Evolutionary conservation across 495 filamentous ascomycete genomes (phyloP), one percentile per base, ranked within the genome.

Genomic region (Neurospora sp.): DNA sequence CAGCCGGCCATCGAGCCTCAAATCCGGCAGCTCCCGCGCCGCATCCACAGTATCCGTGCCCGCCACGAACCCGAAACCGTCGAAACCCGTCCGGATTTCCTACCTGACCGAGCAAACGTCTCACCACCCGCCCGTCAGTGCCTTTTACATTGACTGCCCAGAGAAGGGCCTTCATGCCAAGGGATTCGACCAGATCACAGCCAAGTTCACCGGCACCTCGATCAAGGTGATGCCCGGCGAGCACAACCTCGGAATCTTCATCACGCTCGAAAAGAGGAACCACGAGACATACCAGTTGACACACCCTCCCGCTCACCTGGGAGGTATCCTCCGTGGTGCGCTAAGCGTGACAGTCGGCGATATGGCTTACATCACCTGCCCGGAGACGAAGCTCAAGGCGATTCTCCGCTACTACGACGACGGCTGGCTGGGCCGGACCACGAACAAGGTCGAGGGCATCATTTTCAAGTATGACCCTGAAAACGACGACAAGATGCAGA

Each of bases 91-190:
- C 76, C 90, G 89, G 72, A 88, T 99, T 69, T 97, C 93, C 40
- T 99, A 94, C 77, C 83, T 99, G 75, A 99, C 96, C 7, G 96
- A 99, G 80, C 96, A 99, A 78, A 94, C 96, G n/a, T 98, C 95
- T 8, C 96, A 99, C 73, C 96, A 99, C 84, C 96, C 96, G 16
- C 96, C 96, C 14, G 95, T 99, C 75, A 98, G 95, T 65, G 96
- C 96, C 3, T 99, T 97, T 83, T 96, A 91, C 81, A 89, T 98
- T 73, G 92, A 94, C 80, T 98, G 96, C 76, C 93, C 94, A 0
- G 93, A 96, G 70, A 96, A 93, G 78, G 96, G 94, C 7, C 87
- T 99, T 69, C 89, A 89, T 38, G 96, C 96, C 20, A 88, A 92
- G 70, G 96, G 96, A 0, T 99, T 93, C 76, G 96, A 99, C 77